These are phyloP conservation scores for Fomes fomentarius DNA, from an alignment of 1,284 basidiomycete genomes.

Conservation along the genomic window DNA sequence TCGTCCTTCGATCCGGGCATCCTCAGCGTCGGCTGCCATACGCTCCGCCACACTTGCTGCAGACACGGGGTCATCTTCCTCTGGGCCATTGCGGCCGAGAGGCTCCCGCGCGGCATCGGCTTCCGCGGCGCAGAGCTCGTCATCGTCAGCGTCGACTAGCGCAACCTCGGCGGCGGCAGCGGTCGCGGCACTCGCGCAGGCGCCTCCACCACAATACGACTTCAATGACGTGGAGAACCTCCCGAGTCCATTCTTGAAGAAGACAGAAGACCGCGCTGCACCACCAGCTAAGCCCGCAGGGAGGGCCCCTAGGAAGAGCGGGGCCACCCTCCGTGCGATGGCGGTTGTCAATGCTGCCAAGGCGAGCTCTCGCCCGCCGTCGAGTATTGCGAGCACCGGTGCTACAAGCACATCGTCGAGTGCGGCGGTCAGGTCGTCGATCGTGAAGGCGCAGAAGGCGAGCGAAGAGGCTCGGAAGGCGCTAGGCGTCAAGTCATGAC, in stretches of 20 bases:
- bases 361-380: slow-evolving; percentile 28
- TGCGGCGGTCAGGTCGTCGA: slow-evolving; percentile 37
- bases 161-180: neutral
- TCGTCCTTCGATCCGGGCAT: slow-evolving; percentile 36
- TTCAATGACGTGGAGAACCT: slow-evolving; percentile 80
- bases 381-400: neutral
- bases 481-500: slow-evolving; percentile 30
- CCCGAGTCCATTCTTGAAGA: slow-evolving; percentile 81
- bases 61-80: slow-evolving; percentile 8
- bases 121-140: slow-evolving; percentile 11
- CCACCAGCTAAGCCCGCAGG: slow-evolving; percentile 5
- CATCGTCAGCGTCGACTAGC: neutral
- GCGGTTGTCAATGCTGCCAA: slow-evolving; percentile 64
- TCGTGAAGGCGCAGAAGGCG: slow-evolving; percentile 48
- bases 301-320: slow-evolving; percentile 36
- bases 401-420: too few species aligned
- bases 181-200: slow-evolving; percentile 17
- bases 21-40: slow-evolving; percentile 17
- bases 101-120: slow-evolving; percentile 22
- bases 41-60: slow-evolving; percentile 6
- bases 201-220: slow-evolving; percentile 52
- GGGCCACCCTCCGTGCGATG: slow-evolving; percentile 57
- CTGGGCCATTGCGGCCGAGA: slow-evolving; percentile 12
- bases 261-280: slow-evolving; percentile 42
- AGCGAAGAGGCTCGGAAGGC: slow-evolving; percentile 56